These are phyloP conservation scores for Paramecium sexaurelia DNA, from an alignment of 73 alveolate species.

Conservation along the genomic window DNA sequence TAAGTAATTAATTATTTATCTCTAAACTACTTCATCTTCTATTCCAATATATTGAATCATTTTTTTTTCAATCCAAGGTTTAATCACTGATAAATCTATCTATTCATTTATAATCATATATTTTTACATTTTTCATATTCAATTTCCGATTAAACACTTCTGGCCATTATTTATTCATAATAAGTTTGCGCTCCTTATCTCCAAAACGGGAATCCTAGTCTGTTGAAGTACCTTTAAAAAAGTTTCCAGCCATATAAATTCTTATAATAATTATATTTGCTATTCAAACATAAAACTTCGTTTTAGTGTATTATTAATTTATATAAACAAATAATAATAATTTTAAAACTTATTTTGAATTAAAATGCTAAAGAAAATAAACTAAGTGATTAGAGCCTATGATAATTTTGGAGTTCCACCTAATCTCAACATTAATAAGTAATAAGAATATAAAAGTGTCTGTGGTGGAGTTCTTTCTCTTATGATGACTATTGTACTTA, in stretches of 20 bases:
- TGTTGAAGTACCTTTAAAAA: conserved; percentile 52
- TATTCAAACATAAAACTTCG: not conserved
- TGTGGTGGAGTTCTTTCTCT: not conserved
- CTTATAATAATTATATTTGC: not conserved
- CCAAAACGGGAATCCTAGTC: conserved; percentile 54
- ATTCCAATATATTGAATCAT: conserved; percentile 31
- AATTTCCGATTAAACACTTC: not conserved
- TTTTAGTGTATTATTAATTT: not conserved
- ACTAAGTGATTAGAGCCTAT: not conserved
- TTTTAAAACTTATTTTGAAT: not conserved
- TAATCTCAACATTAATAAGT: not conserved
- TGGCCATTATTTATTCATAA: conserved; percentile 38
- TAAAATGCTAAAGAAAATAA: not conserved
- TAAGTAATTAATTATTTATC: conserved; percentile 57
- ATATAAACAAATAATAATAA: not conserved
- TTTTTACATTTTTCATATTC: conserved; percentile 37
- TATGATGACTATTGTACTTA: not conserved
- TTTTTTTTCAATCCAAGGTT: conserved; percentile 43
- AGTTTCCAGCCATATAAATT: conserved; percentile 53
- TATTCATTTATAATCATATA: not conserved
- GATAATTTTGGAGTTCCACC: not conserved
- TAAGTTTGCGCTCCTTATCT: conserved; percentile 50
- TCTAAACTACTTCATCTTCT: conserved; percentile 60
- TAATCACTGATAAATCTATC: conserved; percentile 42
- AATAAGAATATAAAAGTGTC: not conserved